Evolutionary conservation across 306 rosid species (phyloP).

Genomic region (Pachyrhizus erosus): DNA sequence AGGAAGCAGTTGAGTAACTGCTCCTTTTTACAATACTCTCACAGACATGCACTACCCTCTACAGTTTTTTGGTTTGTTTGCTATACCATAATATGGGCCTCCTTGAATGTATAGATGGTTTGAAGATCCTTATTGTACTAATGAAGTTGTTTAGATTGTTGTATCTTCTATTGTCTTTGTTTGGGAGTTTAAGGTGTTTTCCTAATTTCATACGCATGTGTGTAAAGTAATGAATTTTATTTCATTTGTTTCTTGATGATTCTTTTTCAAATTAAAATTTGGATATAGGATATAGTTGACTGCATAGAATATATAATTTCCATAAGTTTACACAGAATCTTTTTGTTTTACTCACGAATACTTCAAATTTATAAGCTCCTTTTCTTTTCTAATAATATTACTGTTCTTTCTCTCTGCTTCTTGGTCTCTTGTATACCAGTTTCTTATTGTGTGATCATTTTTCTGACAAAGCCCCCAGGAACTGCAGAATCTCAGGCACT

Average conservation of each 20-base stretch:
- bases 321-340: background rate
- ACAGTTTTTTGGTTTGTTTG: conserved; percentile 14
- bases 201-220: conserved; percentile 18
- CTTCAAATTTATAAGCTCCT: conserved; percentile 31
- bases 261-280: conserved; percentile 22
- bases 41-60: background rate
- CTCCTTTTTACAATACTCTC: no score
- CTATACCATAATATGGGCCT: conserved; percentile 2
- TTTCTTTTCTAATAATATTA: conserved; percentile 15
- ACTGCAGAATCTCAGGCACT: conserved; percentile 93
- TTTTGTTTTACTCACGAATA: conserved; percentile 22
- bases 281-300: conserved; percentile 10
- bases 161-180: conserved; percentile 22
- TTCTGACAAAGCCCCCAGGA: conserved; percentile 94
- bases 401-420: conserved; percentile 17
- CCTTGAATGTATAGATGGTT: conserved; percentile 13
- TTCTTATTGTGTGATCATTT: conserved; percentile 52
- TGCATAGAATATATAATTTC: conserved; percentile 34
- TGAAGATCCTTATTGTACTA: conserved; percentile 25
- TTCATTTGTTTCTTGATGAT: conserved; percentile 21
- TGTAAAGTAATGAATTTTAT: background rate
- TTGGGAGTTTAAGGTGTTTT: conserved; percentile 12
- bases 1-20: no score
- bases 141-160: conserved; percentile 28
- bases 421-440: background rate